Conservation (phyloP, 495 filamentous ascomycete species). For the Clohesyomyces aquaticus region DNA sequence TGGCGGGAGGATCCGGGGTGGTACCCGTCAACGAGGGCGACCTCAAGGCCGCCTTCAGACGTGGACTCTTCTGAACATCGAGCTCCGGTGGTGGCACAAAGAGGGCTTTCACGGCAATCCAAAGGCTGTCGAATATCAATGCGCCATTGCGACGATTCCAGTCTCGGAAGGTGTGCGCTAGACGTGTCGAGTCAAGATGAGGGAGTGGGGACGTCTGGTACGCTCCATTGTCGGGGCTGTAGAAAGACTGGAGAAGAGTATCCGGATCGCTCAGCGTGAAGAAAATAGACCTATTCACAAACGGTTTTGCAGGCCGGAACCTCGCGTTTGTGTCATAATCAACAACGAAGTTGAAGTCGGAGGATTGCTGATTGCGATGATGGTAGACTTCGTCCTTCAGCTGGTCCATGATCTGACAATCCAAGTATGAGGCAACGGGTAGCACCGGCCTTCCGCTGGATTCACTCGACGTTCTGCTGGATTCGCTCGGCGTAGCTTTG, state of each 20-base stretch:
- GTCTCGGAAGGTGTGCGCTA: slow-evolving; percentile 47
- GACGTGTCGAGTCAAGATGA: slow-evolving; percentile 51
- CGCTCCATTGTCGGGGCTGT: slow-evolving; percentile 43
- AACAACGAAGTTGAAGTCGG: slow-evolving; percentile 20
- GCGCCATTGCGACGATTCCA: slow-evolving; percentile 43
- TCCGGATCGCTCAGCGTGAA: slow-evolving; percentile 70
- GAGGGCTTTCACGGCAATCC: slow-evolving; percentile 69
- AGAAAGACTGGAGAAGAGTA: slow-evolving; percentile 69
- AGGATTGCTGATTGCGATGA: slow-evolving; percentile 8
- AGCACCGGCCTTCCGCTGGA: slow-evolving; percentile 3
- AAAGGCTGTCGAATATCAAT: slow-evolving; percentile 75
- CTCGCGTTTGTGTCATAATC: slow-evolving; percentile 31
- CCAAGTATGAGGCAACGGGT: slow-evolving; percentile 44
- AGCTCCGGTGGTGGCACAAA: slow-evolving; percentile 68
- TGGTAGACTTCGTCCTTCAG: slow-evolving; percentile 27
- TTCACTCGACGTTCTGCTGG: not conserved
- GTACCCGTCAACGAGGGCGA: not conserved
- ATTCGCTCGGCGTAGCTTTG: not conserved
- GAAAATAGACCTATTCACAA: slow-evolving; percentile 75
- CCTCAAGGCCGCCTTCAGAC: slow-evolving; percentile 28
- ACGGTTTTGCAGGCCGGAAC: slow-evolving; percentile 45
- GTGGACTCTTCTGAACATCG: slow-evolving; percentile 44
- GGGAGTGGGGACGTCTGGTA: slow-evolving; percentile 22
- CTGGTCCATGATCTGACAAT: slow-evolving; percentile 31
- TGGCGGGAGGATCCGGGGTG: not conserved